These are phyloP conservation scores for Eutrema heterophyllum DNA, from an alignment of 345 rosid genomes.

Conservation along the genomic window DNA sequence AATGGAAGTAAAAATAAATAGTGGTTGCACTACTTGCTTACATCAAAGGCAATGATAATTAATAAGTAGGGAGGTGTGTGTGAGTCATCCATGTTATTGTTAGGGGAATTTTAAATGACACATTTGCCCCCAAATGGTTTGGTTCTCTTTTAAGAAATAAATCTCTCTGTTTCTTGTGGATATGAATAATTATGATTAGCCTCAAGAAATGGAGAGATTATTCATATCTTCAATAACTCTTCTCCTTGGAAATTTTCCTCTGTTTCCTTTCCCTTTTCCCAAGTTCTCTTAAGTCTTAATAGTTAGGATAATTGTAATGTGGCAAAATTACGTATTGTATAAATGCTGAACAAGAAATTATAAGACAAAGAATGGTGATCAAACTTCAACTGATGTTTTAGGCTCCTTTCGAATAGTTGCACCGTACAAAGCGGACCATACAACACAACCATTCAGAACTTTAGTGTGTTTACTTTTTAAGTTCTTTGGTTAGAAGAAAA, in stretches of 20 bases:
- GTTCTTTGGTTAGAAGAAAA: too few relatives aligned
- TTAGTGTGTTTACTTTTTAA: neutral
- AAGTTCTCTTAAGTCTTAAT: neutral
- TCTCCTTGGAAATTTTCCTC: neutral
- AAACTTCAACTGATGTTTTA: neutral
- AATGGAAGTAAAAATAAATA: neutral
- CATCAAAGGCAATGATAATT: conserved; percentile 33
- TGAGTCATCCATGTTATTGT: conserved; percentile 15
- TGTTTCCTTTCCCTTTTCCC: neutral
- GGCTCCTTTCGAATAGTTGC: neutral
- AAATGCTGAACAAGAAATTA: neutral
- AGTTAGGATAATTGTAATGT: neutral
- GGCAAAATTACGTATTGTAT: neutral
- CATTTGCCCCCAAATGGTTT: neutral
- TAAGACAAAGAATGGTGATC: neutral
- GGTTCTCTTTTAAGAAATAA: neutral
- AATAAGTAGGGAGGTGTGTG: conserved; percentile 19
- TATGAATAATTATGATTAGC: too few relatives aligned
- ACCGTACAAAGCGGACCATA: too few relatives aligned
- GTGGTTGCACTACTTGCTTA: conserved; percentile 33
- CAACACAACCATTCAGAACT: neutral
- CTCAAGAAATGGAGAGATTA: too few relatives aligned
- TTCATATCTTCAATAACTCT: too few relatives aligned
- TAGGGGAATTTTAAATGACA: neutral
- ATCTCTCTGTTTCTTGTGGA: neutral